Base-by-base conservation (phyloP, 1,139 yeast genomes). In the Cylindricascospora bacillispora region DNA sequence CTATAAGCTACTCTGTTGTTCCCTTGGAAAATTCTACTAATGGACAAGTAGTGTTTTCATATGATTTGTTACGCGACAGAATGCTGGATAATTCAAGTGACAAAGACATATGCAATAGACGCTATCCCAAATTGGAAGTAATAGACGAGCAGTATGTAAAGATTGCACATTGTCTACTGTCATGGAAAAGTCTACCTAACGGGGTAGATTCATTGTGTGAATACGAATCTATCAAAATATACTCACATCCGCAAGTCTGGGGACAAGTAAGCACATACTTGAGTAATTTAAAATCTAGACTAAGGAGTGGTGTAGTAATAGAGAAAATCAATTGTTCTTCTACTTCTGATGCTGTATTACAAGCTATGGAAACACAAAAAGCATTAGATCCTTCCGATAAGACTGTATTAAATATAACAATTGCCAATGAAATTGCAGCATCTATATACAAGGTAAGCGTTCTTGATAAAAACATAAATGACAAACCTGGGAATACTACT, bases 211-310 rank as follows among this genome's bases (percentile, higher is more conserved):
- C 30, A 9, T 11, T 46, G 12, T 61, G 61, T 19, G 43, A 73
- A 1, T 46, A 58, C 1, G 52, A 66, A 12, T 65, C 77, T 31
- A 56, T 57, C 11, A 69, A 65, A 23, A 66, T 89, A 15, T 81
- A 81, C 57, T 79, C 95, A 3, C 98, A 89, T 54, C 97, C 98
- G 3, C 98, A 89, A 52, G 98, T 85, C 0, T 89, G 98, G 98
- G 93, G 95, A 3, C 98, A 89, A 51, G 77, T 82, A 26, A 62
- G 68, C 2, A 49, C 60, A 10, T 85, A 79, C 56, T 49, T 79
- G 28, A 52, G 60, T 9, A 77, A 74, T 50, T 37, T 49, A 4
- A 48, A 42, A 21, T 54, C 68, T n/a, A 16, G 10, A n/a, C 10
- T 18, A 7, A 18, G 21, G 7, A 18, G 10, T 10, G 10, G 7